Evolutionary conservation across 805 yeast species (phyloP).

Genomic region (Saturnispora sekii): DNA sequence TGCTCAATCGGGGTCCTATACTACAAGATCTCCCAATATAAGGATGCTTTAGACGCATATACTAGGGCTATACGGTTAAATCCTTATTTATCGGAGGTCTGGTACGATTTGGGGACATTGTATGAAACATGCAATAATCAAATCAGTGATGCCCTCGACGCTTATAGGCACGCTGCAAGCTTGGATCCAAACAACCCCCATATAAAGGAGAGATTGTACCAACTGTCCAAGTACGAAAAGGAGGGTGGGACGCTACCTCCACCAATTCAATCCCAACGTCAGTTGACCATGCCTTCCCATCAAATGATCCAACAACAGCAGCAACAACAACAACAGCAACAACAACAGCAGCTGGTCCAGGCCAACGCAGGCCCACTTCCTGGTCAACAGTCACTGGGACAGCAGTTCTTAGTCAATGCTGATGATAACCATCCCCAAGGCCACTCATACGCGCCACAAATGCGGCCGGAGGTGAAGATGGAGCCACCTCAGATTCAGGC

Average conservation of each 20-base stretch:
- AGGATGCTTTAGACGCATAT: slow-evolving; percentile 96
- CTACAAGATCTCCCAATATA: slow-evolving; percentile 90
- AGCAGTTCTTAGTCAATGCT: slow-evolving; percentile 15
- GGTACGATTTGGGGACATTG: slow-evolving; percentile 96
- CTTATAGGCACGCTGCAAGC: slow-evolving; percentile 92
- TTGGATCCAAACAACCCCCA: slow-evolving; percentile 92
- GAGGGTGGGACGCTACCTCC: slow-evolving; percentile 51
- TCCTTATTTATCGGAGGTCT: slow-evolving; percentile 93
- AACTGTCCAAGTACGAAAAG: slow-evolving; percentile 62
- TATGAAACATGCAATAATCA: slow-evolving; percentile 98
- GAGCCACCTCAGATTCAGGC: slow-evolving; percentile 1
- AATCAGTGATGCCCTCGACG: slow-evolving; percentile 89
- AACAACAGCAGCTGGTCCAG: slow-evolving; percentile 19
- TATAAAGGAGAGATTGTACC: slow-evolving; percentile 86
- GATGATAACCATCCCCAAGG: slow-evolving; percentile 6
- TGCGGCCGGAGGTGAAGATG: slow-evolving; percentile 2
- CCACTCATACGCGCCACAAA: slow-evolving; percentile 7
- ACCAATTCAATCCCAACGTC: slow-evolving; percentile 53
- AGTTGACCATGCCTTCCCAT: slow-evolving; percentile 31
- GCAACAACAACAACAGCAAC: slow-evolving; percentile 26
- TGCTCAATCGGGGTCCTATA: slow-evolving; percentile 91
- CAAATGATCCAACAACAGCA: slow-evolving; percentile 30
- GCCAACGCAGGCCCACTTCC: slow-evolving; percentile 20
- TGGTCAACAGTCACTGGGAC: slow-evolving; percentile 23
- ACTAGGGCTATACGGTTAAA: slow-evolving; percentile 92